Evolutionary conservation across 176 grass and related monocot species (phyloP), one percentile per base, ranked within the genome.

Genomic region (Triticum dicoccoides): DNA sequence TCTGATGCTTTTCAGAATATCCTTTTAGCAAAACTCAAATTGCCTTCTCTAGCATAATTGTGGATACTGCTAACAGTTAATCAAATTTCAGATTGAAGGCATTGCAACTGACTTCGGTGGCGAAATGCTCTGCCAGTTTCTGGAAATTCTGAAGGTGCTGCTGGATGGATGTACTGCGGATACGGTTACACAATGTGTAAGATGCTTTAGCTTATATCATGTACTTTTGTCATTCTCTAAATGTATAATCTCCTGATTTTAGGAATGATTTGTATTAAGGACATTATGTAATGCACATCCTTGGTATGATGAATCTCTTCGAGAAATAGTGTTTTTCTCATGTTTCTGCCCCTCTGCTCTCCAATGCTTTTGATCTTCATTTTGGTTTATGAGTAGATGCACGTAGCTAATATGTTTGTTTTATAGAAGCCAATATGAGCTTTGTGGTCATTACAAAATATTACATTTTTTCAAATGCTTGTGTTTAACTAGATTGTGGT

Each of bases 61-160:
- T 68, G 29, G 44, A 85, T 83, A 77, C 32, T 38, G n/a, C 67
- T 93, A n/a, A 83, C 33, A 61, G 15, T 65, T 61, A 61, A 45
- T 75, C 29, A 65, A 75, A 85, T 86, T 84, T 88, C 86, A 98
- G 96, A 88, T 98, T 92, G 89, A 92, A 81, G 89, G 91, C 76
- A 92, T 95, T 79, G 14, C 87, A 71, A 91, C 68, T 71, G 88
- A 92, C 11, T 91, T 90, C 47, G 86, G 89, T 82, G 93, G 89
- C 85, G 91, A 83, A 80, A 92, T 90, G 93, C 83, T 87, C 77
- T 89, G 86, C 70, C 91, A 92, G 49, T 92, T 90, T 81, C 90
- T 56, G 27, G 89, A 97, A 85, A 94, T 97, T 83, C 82, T 98
- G 61, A 84, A 62, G 78, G 85, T 62, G 82, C 83, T 98, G 79